phyloP scores from a whole-genome alignment of 1,284 basidiomycete species.

The Agroathelia rolfsii region DNA sequence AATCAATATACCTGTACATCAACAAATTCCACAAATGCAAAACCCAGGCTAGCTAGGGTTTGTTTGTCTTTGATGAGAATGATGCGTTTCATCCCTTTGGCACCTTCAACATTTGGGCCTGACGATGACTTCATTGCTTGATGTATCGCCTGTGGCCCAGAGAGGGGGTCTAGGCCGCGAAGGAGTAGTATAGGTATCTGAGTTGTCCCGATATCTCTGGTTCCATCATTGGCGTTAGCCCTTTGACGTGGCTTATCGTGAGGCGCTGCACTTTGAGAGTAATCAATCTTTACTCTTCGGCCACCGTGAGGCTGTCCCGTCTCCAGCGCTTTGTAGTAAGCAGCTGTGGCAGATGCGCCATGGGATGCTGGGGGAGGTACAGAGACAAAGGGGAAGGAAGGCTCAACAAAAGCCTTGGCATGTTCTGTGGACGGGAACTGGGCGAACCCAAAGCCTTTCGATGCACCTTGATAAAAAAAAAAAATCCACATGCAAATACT shows the following conservation, averaged over 20 bases:
- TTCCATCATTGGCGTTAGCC: conserved; percentile 77
- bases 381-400: conserved; percentile 75
- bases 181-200: conserved; percentile 77
- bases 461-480: conserved; percentile 77
- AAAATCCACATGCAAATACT: conserved; percentile 48
- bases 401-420: conserved; percentile 79
- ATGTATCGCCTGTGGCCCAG: conserved; percentile 75
- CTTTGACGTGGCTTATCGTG: conserved; percentile 51
- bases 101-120: conserved; percentile 58
- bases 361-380: conserved; percentile 79
- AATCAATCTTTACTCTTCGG: conserved; percentile 84
- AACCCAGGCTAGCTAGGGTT: conserved; percentile 80
- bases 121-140: conserved; percentile 66
- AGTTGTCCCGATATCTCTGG: conserved; percentile 82
- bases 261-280: conserved; percentile 69
- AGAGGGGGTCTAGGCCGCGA: conserved; percentile 80
- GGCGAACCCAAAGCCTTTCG: conserved; percentile 91
- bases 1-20: conserved; percentile 57
- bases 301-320: conserved; percentile 55
- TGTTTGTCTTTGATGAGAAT: conserved; percentile 80
- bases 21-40: conserved; percentile 85
- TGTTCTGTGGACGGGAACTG: conserved; percentile 78
- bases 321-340: conserved; percentile 63
- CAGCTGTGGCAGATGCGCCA: conserved; percentile 57
- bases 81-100: conserved; percentile 77